Base-by-base conservation (phyloP, 2,329 filamentous ascomycete species). In the Hypoxylon sp. region DNA sequence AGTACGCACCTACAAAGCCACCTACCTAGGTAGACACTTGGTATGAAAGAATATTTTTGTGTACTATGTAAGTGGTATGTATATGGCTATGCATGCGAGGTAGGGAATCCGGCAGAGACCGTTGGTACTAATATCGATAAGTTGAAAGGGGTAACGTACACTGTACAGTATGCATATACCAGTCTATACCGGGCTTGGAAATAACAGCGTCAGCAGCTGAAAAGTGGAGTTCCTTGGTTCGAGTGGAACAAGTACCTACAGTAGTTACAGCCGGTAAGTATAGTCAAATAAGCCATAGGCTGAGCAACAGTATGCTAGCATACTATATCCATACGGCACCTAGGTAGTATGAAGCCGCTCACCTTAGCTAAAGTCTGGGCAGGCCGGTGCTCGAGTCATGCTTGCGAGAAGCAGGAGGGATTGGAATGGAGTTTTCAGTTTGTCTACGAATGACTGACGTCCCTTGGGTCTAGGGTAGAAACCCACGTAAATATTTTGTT, bases 151-250 rank as follows among this genome's bases (percentile, higher is more conserved):
- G 47, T 32, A 51, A 46, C n/a, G n/a, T n/a, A n/a, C n/a, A n/a
- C n/a, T n/a, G 41, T 57, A 48, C 42, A 41, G 36, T 51, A 19
- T 21, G 25, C 6, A 41, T 54, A 34, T 54, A 54, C 45, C 13
- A 47, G 15, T 48, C 40, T 44, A 58, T 55, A 45, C 47, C 48
- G 36, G 29, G 43, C 51, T 55, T 55, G 51, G 51, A 49, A 48
- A 55, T 55, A 52, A 36, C 38, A 52, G 51, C 55, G 51, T 58
- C 47, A 58, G 51, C 55, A 58, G 51, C 55, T 58, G 51, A 55
- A 58, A 55, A 58, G 55, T 58, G 55, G 55, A 52, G 51, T 43
- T 44, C 12, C 19, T 25, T 20, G 13, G 23, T 46, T n/a, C 5
- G n/a, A n/a, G n/a, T n/a, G n/a, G n/a, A n/a, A n/a, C n/a, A n/a